Evolutionary conservation across 768 basidiomycete genomes (phyloP).

Genomic region (Coprinellus micaceus): DNA sequence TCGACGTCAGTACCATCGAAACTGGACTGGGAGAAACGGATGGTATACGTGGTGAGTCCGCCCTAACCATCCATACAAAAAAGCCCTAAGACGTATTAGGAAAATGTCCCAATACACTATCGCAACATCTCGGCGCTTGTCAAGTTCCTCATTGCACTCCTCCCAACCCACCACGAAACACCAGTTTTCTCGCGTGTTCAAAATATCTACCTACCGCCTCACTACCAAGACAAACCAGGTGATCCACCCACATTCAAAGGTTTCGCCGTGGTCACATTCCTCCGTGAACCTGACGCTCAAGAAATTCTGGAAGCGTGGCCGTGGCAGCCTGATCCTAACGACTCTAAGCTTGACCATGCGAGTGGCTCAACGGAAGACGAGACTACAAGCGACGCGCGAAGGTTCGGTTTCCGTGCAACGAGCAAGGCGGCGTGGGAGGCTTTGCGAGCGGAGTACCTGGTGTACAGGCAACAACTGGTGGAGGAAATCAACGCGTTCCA

Average conservation of each 20-base stretch:
- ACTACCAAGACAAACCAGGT: slow-evolving; percentile 58
- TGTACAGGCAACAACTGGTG: slow-evolving; percentile 53
- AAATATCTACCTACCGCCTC: slow-evolving; percentile 52
- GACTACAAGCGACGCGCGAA: slow-evolving; percentile 38
- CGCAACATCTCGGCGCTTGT: slow-evolving; percentile 49
- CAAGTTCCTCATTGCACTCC: slow-evolving; percentile 39
- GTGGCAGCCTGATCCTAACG: slow-evolving; percentile 38
- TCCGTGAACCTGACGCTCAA: slow-evolving; percentile 34
- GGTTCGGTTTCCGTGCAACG: slow-evolving; percentile 57
- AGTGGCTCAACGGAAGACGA: background rate
- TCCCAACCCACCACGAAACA: slow-evolving; percentile 14
- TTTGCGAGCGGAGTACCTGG: slow-evolving; percentile 66
- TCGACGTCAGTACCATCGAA: slow-evolving; percentile 21
- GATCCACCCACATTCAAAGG: slow-evolving; percentile 63
- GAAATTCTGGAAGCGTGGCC: slow-evolving; percentile 53
- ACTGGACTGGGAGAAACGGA: slow-evolving; percentile 58
- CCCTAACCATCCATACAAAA: background rate
- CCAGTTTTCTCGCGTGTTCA: slow-evolving; percentile 37
- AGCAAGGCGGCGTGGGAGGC: slow-evolving; percentile 59
- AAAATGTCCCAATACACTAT: slow-evolving; percentile 59
- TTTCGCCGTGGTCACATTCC: slow-evolving; percentile 68
- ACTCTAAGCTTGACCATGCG: background rate
- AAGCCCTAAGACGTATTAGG: slow-evolving; percentile 38
- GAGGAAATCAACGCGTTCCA: slow-evolving; percentile 38
- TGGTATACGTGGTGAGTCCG: slow-evolving; percentile 62